Evolutionary conservation across 2,329 filamentous ascomycete species (phyloP), one percentile per base, ranked within the genome.

Genomic region (Cryphonectria radicalis): DNA sequence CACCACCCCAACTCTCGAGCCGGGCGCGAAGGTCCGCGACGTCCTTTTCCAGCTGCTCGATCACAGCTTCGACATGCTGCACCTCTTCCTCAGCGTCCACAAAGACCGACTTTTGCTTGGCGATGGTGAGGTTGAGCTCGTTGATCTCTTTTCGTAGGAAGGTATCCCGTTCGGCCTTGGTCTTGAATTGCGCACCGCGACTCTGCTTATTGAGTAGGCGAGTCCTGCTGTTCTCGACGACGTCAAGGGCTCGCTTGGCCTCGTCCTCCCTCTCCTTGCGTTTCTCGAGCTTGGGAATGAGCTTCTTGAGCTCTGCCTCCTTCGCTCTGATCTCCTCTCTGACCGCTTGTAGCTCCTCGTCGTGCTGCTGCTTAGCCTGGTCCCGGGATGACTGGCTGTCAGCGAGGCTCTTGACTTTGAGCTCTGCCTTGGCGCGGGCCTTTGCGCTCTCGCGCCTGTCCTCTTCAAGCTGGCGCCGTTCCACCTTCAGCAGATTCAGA

Each of bases 181-280:
- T 97, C 78, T 88, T 92, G 81, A 97, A 99, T 73, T 94, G 92
- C 25, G 92, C 92, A 75, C 92, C 94, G 63, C 95, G 91, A 60
- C 92, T 94, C 81, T 99, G 95, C 80, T 99, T 99, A 66, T 93
- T 93, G 78, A 97, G 93, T 10, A 99, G 87, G 53, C 95, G 91
- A 74, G 92, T 90, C 59, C 93, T 88, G 6, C 89, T 87, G 10
- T 91, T 91, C 77, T 97, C 92, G 0, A 92, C 92, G 66, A 92
- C 86, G 63, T 94, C 92, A 14, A 98, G 86, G 72, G 92, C 89
- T 69, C 91, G 85, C 77, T 91, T 91, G 40, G 93, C 84, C 22
- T 89, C 87, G 22, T 87, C 86, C 78, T 98, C 96, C 72, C 93
- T 87, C 67, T 89, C 86, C 79, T 91, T 94, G 74, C 90, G 90